Evolutionary conservation across 2,329 filamentous ascomycete genomes (phyloP).

Genomic region (Penicillium sp.): DNA sequence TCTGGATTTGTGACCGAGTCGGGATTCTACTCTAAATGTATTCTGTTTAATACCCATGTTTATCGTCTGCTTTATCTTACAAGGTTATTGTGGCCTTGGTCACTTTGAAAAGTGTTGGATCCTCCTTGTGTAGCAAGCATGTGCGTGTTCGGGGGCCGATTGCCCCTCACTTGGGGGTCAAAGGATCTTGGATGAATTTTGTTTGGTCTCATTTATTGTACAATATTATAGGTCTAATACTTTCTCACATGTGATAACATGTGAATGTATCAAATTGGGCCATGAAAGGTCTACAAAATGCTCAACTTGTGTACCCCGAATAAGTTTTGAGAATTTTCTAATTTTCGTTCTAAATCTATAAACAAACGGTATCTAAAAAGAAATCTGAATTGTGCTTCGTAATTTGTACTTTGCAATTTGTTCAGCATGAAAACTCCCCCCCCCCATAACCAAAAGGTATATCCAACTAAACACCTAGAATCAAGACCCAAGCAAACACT

Average conservation of each 20-base stretch:
- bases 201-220: not conserved
- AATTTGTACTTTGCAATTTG: conserved; percentile 7
- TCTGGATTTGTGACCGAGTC: not conserved
- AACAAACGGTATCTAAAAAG: not conserved
- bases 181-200: not conserved
- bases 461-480: conserved; percentile 11
- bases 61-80: not conserved
- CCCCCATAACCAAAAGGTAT: conserved; percentile 5
- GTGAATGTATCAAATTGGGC: not conserved
- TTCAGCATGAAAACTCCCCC: conserved; percentile 7
- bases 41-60: not conserved
- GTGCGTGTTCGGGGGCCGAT: not conserved
- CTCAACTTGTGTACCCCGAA: not conserved
- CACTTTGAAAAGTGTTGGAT: not conserved
- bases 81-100: not conserved
- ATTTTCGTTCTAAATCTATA: conserved; percentile 1
- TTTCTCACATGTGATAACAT: not conserved
- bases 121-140: not conserved
- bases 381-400: not conserved
- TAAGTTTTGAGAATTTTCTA: not conserved
- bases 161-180: not conserved
- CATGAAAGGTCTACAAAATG: not conserved
- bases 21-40: not conserved
- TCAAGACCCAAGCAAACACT: not conserved
- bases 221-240: not conserved